Evolutionary conservation across 768 basidiomycete genomes (phyloP).

Genomic region (Ramaria rubella): DNA sequence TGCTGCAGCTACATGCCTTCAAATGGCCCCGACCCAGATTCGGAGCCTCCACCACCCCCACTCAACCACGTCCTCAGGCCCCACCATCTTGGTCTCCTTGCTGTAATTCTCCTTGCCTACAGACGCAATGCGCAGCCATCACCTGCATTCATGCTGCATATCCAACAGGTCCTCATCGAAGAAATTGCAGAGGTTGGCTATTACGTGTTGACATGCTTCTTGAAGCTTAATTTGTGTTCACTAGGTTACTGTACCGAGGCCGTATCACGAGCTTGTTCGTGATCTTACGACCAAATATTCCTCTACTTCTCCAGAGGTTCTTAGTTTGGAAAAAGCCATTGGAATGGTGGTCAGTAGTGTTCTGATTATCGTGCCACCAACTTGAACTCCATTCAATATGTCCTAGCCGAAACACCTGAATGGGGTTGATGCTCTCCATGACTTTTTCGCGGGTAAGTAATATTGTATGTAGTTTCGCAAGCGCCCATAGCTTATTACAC

Average conservation of each 20-base stretch:
- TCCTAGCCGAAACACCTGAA: constrained; percentile 43
- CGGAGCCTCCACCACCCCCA: constrained; percentile 41
- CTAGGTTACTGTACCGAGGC: constrained; percentile 59
- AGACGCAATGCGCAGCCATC: constrained; percentile 53
- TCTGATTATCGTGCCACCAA: neutral
- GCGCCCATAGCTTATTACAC: constrained; percentile 15
- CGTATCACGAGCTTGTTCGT: constrained; percentile 43
- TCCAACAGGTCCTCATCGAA: constrained; percentile 59
- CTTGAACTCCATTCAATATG: constrained; percentile 4
- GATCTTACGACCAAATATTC: constrained; percentile 40
- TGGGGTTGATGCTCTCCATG: constrained; percentile 53
- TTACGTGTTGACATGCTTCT: neutral
- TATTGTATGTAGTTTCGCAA: neutral
- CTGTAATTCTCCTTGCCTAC: constrained; percentile 55
- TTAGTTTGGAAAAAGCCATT: constrained; percentile 41
- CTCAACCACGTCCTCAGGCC: constrained; percentile 64
- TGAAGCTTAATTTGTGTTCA: neutral
- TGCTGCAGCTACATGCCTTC: neutral
- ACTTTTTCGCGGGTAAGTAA: constrained; percentile 40
- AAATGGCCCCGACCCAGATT: constrained; percentile 34
- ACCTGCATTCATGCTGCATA: constrained; percentile 49
- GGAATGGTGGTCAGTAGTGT: constrained; percentile 29
- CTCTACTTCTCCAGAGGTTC: constrained; percentile 35
- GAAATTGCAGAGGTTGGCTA: constrained; percentile 74
- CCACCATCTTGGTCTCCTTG: constrained; percentile 68